Percentiles rank a stretch among this genome's conserved stretches.
phyloP scores from a whole-genome alignment of 2,329 filamentous ascomycete species.

The Aphanoascus verrucosus region DNA sequence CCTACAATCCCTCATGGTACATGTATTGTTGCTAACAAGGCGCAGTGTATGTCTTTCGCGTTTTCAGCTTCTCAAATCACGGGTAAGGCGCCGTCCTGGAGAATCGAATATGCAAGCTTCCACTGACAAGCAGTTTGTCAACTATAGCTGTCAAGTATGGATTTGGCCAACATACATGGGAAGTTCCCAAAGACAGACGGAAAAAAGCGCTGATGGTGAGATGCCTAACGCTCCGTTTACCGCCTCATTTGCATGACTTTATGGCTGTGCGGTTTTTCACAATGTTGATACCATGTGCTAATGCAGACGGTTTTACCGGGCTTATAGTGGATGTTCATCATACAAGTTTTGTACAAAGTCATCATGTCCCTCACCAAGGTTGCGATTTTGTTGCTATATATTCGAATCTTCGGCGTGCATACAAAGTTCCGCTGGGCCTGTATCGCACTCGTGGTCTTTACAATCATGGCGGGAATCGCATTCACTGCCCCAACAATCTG shows the following conservation, averaged over 20 bases:
- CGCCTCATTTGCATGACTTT: neutral
- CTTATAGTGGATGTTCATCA: slow-evolving; percentile 4
- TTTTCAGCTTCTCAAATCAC: slow-evolving; percentile 6
- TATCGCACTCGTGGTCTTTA: slow-evolving; percentile 9
- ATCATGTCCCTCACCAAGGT: slow-evolving; percentile 10
- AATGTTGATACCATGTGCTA: neutral
- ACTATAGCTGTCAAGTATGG: slow-evolving; percentile 9
- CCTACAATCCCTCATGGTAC: neutral
- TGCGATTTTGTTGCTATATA: slow-evolving; percentile 14
- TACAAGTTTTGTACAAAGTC: slow-evolving; percentile 12
- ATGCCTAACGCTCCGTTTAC: neutral
- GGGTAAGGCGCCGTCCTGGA: neutral
- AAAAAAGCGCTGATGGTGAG: slow-evolving; percentile 10
- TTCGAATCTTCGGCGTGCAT: slow-evolving; percentile 12
- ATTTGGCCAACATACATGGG: slow-evolving; percentile 8
- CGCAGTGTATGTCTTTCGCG: slow-evolving; percentile 5
- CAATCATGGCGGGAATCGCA: slow-evolving; percentile 6
- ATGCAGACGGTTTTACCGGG: neutral
- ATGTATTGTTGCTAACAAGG: neutral
- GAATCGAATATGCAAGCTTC: neutral
- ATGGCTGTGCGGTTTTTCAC: neutral
- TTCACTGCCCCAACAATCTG: slow-evolving; percentile 12
- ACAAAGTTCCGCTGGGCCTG: slow-evolving; percentile 13
- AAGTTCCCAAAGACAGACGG: neutral
- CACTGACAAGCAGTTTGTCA: neutral